phyloP scores from a whole-genome alignment of 164 flowering plant genomes.

The Vitis vinifera region DNA sequence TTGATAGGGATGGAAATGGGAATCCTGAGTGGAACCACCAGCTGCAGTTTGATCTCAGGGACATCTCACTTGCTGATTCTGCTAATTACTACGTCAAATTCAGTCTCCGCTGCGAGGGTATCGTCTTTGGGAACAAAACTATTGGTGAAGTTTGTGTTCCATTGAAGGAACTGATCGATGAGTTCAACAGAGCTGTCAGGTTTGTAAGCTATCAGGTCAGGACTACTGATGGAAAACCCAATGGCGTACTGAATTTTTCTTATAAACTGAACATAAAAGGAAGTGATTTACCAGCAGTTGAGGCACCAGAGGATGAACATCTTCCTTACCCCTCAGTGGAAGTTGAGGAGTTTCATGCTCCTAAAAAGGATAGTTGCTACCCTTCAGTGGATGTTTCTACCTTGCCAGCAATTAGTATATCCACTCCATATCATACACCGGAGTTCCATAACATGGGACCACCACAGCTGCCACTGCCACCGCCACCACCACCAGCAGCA shows the following conservation, averaged over 20 bases:
- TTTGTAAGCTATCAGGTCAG: slow-evolving; percentile 43
- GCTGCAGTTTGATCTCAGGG: slow-evolving; percentile 27
- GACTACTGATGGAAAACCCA: slow-evolving; percentile 31
- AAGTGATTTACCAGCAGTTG: not conserved
- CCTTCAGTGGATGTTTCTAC: no score
- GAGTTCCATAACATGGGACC: no score
- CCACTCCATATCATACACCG: no score
- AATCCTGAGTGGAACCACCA: slow-evolving; percentile 56
- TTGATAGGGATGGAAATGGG: slow-evolving; percentile 28
- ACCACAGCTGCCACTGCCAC: no score
- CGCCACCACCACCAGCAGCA: no score
- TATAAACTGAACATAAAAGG: slow-evolving; percentile 22
- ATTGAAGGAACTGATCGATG: slow-evolving; percentile 26
- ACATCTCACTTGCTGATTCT: not conserved
- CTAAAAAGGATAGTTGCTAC: no score
- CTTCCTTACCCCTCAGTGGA: no score
- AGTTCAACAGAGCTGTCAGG: slow-evolving; percentile 19
- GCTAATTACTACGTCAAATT: slow-evolving; percentile 23
- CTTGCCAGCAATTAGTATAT: no score
- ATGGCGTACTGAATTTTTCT: slow-evolving; percentile 46
- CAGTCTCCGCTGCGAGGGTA: slow-evolving; percentile 21
- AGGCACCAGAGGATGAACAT: no score
- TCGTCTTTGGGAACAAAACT: slow-evolving; percentile 18
- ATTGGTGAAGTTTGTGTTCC: slow-evolving; percentile 49
- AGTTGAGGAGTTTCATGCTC: no score